These are phyloP conservation scores for Sechiopsis laciniata DNA, from an alignment of 306 rosid genomes.

Conservation along the genomic window DNA sequence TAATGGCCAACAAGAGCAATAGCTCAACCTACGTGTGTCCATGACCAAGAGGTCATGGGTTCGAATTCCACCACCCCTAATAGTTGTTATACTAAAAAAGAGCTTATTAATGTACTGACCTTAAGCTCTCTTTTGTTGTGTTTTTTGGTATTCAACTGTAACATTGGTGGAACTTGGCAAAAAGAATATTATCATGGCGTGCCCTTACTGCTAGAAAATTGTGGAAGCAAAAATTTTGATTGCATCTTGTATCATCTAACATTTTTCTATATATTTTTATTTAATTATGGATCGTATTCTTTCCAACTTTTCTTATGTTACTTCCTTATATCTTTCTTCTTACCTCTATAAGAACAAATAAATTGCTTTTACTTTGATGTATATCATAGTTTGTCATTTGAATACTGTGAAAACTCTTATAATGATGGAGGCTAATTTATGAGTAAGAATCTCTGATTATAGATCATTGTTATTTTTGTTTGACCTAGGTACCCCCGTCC, in stretches of 20 bases:
- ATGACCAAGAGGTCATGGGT: too few species aligned
- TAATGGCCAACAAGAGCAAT: too few species aligned
- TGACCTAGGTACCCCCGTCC: conserved; percentile 65
- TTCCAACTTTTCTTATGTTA: neutral
- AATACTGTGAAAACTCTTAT: neutral
- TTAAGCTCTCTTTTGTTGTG: neutral
- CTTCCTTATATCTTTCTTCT: neutral
- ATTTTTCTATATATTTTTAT: too few species aligned
- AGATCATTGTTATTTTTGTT: neutral
- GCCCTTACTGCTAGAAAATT: neutral
- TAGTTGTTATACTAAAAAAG: too few species aligned
- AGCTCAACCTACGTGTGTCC: too few species aligned
- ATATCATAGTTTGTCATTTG: neutral
- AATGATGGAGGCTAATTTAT: neutral
- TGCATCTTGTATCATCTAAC: neutral
- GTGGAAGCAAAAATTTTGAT: neutral
- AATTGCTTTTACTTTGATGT: neutral
- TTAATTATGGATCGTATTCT: neutral
- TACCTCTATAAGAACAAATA: neutral
- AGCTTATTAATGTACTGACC: neutral
- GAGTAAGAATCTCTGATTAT: neutral
- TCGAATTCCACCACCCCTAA: too few species aligned
- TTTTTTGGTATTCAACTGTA: neutral
- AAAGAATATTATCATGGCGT: neutral
- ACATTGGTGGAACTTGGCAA: neutral